Conservation (phyloP, 805 yeast species). For the Metschnikowia gruessii region DNA sequence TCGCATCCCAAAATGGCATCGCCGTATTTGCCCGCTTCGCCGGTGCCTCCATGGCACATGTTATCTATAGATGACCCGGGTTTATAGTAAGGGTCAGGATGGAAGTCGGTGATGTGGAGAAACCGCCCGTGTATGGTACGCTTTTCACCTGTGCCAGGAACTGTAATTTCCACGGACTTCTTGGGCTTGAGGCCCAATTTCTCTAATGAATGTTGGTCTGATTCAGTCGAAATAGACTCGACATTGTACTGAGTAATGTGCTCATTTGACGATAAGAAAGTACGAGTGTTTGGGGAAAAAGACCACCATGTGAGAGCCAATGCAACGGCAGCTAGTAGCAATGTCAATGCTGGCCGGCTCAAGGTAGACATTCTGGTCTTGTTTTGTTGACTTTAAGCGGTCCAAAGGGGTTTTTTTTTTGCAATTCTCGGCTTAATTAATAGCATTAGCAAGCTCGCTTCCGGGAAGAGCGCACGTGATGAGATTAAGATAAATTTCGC, state of each 20-base stretch:
- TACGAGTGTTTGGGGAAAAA: not conserved
- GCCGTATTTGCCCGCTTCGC: conserved; percentile 64
- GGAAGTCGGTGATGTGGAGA: conserved; percentile 82
- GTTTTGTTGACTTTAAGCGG: not conserved
- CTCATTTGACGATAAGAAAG: not conserved
- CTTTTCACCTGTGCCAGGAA: conserved; percentile 21
- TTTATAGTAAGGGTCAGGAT: conserved; percentile 70
- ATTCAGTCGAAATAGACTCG: conserved; percentile 1
- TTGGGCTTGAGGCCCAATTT: conserved; percentile 36
- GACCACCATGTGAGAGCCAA: conserved; percentile 2
- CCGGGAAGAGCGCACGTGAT: not conserved
- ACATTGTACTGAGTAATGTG: not conserved
- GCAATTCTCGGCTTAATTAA: not conserved
- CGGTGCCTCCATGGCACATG: conserved; percentile 59
- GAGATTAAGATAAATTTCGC: not conserved
- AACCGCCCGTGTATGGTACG: conserved; percentile 65
- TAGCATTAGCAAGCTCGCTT: not conserved
- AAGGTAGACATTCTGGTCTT: not conserved
- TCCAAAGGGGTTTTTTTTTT: not conserved
- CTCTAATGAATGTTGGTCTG: not conserved
- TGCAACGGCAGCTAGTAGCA: conserved; percentile 1
- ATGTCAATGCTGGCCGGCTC: conserved; percentile 4
- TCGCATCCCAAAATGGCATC: conserved; percentile 79
- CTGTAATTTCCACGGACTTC: conserved; percentile 25
- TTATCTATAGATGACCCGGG: conserved; percentile 47